Conservation (phyloP, 2,329 filamentous ascomycete species). For the Sporothrix inflata region DNA sequence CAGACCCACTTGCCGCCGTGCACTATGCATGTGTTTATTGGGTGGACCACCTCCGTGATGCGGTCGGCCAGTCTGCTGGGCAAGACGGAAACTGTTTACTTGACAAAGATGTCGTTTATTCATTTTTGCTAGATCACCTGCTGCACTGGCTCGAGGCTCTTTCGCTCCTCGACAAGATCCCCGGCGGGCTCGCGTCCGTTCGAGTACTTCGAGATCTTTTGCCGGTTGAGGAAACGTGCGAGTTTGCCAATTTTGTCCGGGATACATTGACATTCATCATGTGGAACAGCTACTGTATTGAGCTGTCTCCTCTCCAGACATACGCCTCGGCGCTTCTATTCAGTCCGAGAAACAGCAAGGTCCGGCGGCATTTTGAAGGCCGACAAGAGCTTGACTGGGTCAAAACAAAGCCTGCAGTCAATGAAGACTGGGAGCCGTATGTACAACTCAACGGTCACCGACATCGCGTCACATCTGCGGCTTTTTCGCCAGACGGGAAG, state of each 20-base stretch:
- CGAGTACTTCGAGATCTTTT: background rate
- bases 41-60: slow-evolving; percentile 11
- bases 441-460: background rate
- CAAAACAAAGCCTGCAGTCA: background rate
- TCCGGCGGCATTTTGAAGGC: background rate
- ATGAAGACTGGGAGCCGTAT: background rate
- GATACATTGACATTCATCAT: background rate
- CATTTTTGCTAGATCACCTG: slow-evolving; percentile 12
- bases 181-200: background rate
- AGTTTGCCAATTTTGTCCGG: background rate
- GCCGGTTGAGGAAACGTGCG: background rate
- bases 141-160: slow-evolving; percentile 24
- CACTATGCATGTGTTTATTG: slow-evolving; percentile 20
- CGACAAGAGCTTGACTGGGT: background rate
- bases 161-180: background rate
- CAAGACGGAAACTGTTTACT: background rate
- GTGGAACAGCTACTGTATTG: background rate
- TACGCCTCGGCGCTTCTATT: background rate
- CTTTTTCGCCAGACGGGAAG: background rate
- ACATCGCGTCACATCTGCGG: background rate
- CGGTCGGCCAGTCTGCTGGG: background rate
- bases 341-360: background rate
- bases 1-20: slow-evolving; percentile 4
- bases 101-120: background rate
- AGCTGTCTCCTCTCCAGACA: background rate